These are phyloP conservation scores for Peronospora destructor DNA, from an alignment of 352 stramenopile genomes.

Conservation along the genomic window DNA sequence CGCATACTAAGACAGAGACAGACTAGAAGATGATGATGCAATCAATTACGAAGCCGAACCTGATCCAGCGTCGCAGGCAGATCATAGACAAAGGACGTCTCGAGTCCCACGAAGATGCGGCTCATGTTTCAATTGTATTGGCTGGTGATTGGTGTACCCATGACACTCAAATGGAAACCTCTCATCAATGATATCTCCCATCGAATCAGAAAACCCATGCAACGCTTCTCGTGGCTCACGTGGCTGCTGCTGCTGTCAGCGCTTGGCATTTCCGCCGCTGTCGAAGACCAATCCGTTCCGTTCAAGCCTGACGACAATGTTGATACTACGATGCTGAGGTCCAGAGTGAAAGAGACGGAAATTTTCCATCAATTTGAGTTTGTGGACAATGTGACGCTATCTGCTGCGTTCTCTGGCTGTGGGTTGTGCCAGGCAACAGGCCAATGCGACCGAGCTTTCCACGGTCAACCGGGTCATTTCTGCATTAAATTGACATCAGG, in stretches of 20 bases:
- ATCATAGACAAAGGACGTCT: conserved; percentile 70
- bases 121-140: conserved; percentile 20
- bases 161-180: conserved; percentile 2
- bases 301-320: background rate
- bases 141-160: conserved; percentile 3
- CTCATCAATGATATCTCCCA: background rate
- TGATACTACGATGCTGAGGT: conserved; percentile 7
- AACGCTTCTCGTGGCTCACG: conserved; percentile 8
- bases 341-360: background rate
- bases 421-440: conserved; percentile 53
- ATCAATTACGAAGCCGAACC: conserved; percentile 13
- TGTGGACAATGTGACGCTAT: conserved; percentile 34
- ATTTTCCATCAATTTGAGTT: conserved; percentile 15
- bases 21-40: background rate
- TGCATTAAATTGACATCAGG: conserved; percentile 48
- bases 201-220: conserved; percentile 3
- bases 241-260: conserved; percentile 15
- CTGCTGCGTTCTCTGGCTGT: conserved; percentile 47
- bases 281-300: conserved; percentile 1
- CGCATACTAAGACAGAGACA: conserved; percentile 2
- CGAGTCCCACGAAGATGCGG: conserved; percentile 68
- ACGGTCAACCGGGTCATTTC: conserved; percentile 50
- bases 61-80: conserved; percentile 56
- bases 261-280: conserved; percentile 1
- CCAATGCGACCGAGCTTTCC: conserved; percentile 58